A percentile compares a stretch with the other conserved stretches of the same genome.
phyloP scores from a whole-genome alignment of 2,329 filamentous ascomycete genomes.

The Botrytis cinerea region DNA sequence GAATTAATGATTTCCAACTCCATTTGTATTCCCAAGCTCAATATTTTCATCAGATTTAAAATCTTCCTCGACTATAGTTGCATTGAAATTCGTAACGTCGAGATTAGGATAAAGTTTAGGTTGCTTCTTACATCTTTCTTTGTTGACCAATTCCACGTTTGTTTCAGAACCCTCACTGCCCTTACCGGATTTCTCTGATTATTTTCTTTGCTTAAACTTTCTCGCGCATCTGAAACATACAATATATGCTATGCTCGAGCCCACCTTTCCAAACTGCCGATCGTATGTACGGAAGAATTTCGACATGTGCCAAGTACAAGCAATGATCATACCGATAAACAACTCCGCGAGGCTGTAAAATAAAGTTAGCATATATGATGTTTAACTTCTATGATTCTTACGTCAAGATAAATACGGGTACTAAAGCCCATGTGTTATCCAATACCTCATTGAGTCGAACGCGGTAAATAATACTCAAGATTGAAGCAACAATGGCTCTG shows the following conservation, averaged over 20 bases:
- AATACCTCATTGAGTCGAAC: not conserved
- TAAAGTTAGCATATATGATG: not conserved
- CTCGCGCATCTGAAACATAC: not conserved
- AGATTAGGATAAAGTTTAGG: not conserved
- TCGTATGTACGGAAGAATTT: constrained; percentile 3
- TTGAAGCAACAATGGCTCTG: not conserved
- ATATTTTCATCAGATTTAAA: not conserved
- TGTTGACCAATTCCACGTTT: not conserved
- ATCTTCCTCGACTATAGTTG: not conserved
- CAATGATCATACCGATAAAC: not conserved
- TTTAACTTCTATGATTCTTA: not conserved
- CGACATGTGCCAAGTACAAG: constrained; percentile 4
- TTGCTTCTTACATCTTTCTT: not conserved
- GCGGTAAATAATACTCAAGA: not conserved
- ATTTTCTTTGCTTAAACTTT: not conserved
- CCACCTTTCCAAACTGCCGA: not conserved
- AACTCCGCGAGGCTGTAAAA: not conserved
- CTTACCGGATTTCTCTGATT: not conserved
- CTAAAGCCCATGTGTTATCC: not conserved
- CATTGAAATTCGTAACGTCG: not conserved
- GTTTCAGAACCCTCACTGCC: not conserved
- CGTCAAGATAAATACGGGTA: not conserved
- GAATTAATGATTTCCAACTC: not conserved
- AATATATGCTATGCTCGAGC: not conserved
- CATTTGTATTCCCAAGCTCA: not conserved